These are phyloP conservation scores for Colletotrichum falcatum DNA, from an alignment of 2,329 filamentous ascomycete genomes.

Conservation along the genomic window DNA sequence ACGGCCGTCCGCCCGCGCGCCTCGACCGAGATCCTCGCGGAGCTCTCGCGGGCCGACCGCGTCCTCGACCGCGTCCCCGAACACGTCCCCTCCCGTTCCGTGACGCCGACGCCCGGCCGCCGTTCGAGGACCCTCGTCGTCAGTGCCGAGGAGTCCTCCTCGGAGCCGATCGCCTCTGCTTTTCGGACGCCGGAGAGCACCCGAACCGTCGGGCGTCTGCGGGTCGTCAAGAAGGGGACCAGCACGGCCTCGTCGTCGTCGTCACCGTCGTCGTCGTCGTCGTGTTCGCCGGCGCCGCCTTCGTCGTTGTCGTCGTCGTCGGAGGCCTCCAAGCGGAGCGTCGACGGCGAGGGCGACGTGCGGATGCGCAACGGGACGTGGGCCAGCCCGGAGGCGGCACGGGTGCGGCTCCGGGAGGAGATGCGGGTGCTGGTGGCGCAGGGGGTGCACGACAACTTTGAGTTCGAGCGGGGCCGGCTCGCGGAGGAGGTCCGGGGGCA, in stretches of 20 bases:
- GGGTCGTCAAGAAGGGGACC: neutral
- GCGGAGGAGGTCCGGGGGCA: slow-evolving; percentile 4
- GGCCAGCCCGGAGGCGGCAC: neutral
- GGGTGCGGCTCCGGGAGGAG: neutral
- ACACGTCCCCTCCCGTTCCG: neutral
- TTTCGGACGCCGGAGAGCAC: neutral
- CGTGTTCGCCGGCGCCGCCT: neutral
- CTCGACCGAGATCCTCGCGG: slow-evolving; percentile 17
- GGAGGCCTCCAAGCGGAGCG: neutral
- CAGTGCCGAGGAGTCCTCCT: neutral
- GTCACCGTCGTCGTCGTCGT: neutral
- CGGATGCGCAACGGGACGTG: slow-evolving; percentile 17
- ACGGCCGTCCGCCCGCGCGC: neutral
- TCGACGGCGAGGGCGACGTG: slow-evolving; percentile 30
- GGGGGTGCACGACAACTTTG: slow-evolving; percentile 17
- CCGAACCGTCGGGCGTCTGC: neutral
- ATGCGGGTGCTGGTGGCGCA: neutral
- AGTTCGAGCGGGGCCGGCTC: slow-evolving; percentile 13
- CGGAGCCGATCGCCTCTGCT: neutral
- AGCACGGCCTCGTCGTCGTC: neutral
- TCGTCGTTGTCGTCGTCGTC: neutral
- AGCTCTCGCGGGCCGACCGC: neutral
- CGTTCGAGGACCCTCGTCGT: neutral
- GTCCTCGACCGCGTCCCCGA: no score
- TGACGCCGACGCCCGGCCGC: neutral